These are phyloP conservation scores for Anthoceros angustus DNA, from an alignment of 225 moss, liverwort and hornwort genomes.

Conservation along the genomic window DNA sequence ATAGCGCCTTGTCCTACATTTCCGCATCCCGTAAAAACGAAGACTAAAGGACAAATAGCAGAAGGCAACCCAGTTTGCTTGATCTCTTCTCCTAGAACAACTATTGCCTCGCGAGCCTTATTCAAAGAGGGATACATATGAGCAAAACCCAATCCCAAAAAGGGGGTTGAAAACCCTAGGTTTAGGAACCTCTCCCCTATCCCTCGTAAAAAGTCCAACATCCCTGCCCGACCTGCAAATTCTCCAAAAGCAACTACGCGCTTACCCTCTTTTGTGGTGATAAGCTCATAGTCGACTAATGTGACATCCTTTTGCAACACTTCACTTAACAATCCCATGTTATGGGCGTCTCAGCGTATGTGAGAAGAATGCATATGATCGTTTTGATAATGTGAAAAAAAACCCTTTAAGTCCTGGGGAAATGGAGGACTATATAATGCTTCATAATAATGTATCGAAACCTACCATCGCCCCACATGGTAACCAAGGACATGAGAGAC, in stretches of 20 bases:
- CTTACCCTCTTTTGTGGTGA: conserved; percentile 43
- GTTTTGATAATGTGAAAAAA: conserved; percentile 26
- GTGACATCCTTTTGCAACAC: conserved; percentile 59
- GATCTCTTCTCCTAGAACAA: conserved; percentile 81
- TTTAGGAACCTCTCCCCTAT: conserved; percentile 83
- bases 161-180: conserved; percentile 76
- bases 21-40: conserved; percentile 81
- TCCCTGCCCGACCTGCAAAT: conserved; percentile 90
- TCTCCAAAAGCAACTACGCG: conserved; percentile 83
- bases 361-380: conserved; percentile 80
- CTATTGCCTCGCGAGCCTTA: conserved; percentile 70
- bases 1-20: conserved; percentile 89
- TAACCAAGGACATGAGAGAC: no score
- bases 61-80: conserved; percentile 59
- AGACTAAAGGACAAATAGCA: conserved; percentile 77
- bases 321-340: conserved; percentile 78
- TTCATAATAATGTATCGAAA: no score
- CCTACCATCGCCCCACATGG: no score
- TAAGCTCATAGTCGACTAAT: conserved; percentile 87
- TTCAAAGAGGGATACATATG: conserved; percentile 88
- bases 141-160: conserved; percentile 72
- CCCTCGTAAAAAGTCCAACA: conserved; percentile 83
- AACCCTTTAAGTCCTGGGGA: no score
- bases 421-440: no score
- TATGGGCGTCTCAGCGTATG: conserved; percentile 87